Evolutionary conservation across 345 rosid species (phyloP).

Genomic region (Bruguiera sexangula): DNA sequence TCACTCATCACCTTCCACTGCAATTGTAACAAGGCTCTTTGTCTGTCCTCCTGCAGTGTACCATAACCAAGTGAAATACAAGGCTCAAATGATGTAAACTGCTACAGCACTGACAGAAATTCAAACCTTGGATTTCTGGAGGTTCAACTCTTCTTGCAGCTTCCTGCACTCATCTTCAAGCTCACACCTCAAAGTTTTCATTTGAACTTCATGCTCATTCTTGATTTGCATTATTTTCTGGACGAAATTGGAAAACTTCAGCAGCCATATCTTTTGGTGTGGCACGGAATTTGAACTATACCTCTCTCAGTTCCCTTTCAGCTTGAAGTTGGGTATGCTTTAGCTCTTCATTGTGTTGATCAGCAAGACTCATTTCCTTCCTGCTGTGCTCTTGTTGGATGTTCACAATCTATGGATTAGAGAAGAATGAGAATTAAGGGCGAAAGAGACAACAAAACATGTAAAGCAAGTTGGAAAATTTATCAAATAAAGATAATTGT

Average conservation of each 20-base stretch:
- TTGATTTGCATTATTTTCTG: constrained; percentile 57
- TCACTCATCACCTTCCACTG: constrained; percentile 93
- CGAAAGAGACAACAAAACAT: background rate
- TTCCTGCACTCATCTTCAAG: constrained; percentile 70
- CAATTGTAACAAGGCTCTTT: constrained; percentile 76
- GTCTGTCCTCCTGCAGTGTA: constrained; percentile 68
- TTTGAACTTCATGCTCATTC: constrained; percentile 70
- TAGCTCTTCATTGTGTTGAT: constrained; percentile 57
- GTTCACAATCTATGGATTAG: constrained; percentile 37
- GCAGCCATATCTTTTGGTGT: background rate
- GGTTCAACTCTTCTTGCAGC: constrained; percentile 67
- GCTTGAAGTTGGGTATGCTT: constrained; percentile 61
- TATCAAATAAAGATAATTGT: background rate
- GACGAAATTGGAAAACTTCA: constrained; percentile 9
- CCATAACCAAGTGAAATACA: constrained; percentile 5
- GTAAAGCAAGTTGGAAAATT: background rate
- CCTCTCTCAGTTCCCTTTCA: constrained; percentile 72
- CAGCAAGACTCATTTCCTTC: constrained; percentile 59
- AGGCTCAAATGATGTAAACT: constrained; percentile 7
- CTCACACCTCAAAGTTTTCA: constrained; percentile 61
- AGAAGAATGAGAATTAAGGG: constrained; percentile 13
- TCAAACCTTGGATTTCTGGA: constrained; percentile 65
- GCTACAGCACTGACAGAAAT: constrained; percentile 15
- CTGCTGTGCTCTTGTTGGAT: constrained; percentile 54
- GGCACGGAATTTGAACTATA: constrained; percentile 12